These are phyloP conservation scores for Selaginella tamariscina DNA, from an alignment of 75 land plant genomes.

Conservation along the genomic window DNA sequence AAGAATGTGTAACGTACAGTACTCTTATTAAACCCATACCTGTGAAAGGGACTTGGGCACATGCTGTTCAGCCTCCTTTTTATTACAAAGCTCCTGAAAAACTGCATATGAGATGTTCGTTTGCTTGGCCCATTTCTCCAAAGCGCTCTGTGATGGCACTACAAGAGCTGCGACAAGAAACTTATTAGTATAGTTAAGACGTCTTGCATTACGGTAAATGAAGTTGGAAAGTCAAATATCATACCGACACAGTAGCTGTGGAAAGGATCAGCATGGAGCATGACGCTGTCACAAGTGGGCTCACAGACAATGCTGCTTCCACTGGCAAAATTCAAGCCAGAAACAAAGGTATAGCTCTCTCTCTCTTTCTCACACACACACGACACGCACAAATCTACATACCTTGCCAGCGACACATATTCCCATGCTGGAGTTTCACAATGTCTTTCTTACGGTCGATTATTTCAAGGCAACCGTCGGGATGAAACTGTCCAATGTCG, in stretches of 20 bases:
- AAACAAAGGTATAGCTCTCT: not conserved
- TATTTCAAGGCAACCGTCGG: conserved; percentile 7
- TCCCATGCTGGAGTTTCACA: conserved; percentile 12
- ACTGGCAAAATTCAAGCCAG: not conserved
- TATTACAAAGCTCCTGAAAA: not conserved
- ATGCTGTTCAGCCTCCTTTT: not conserved
- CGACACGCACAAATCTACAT: not conserved
- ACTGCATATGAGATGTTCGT: not conserved
- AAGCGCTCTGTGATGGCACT: not conserved
- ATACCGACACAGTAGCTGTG: conserved; percentile 12
- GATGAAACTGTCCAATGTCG: conserved; percentile 12
- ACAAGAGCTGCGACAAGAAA: no score
- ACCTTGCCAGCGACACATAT: conserved; percentile 11
- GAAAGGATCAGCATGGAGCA: conserved; percentile 13
- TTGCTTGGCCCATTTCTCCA: conserved; percentile 4
- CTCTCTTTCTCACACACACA: not conserved
- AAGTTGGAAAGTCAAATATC: no score
- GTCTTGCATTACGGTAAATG: no score
- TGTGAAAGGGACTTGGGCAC: not conserved
- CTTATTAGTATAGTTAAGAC: no score
- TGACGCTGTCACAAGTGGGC: conserved; percentile 3
- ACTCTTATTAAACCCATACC: no score
- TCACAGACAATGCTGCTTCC: conserved; percentile 1
- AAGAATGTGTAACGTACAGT: no score
- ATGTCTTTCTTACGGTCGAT: conserved; percentile 9